These are phyloP conservation scores for Claviceps sorghi DNA, from an alignment of 2,329 filamentous ascomycete species.

Conservation along the genomic window DNA sequence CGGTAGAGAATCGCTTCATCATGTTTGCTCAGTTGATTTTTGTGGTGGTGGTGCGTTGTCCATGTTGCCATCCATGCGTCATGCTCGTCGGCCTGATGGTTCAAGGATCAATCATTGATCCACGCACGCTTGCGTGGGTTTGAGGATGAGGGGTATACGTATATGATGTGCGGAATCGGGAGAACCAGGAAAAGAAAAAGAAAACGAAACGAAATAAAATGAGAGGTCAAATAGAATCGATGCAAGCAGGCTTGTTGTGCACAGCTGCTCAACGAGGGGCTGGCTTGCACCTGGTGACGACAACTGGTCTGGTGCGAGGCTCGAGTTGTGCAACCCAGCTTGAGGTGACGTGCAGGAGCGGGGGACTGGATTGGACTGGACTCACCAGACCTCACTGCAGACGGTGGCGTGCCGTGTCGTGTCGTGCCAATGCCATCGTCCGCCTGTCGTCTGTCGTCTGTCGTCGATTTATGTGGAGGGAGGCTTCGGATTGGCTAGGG, in stretches of 20 bases:
- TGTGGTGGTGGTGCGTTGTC: neutral
- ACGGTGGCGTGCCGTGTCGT: too few species aligned
- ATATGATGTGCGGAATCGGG: too few species aligned
- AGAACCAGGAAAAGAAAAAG: neutral
- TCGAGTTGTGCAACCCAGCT: too few species aligned
- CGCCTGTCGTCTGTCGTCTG: too few species aligned
- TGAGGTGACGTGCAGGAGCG: too few species aligned
- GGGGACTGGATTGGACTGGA: too few species aligned
- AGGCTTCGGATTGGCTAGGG: too few species aligned
- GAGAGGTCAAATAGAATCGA: neutral
- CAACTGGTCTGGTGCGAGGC: too few species aligned
- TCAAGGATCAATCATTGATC: neutral
- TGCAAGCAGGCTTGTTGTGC: neutral
- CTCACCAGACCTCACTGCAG: too few species aligned
- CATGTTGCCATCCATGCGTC: neutral
- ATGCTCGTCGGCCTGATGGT: neutral
- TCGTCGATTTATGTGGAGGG: neutral
- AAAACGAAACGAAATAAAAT: neutral
- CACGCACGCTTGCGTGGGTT: neutral
- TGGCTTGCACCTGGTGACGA: too few species aligned
- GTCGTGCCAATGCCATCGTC: too few species aligned
- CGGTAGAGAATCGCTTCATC: slow-evolving; percentile 28
- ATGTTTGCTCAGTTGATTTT: slow-evolving; percentile 9
- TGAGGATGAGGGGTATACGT: neutral
- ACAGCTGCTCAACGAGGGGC: too few species aligned